phyloP scores from a whole-genome alignment of 768 basidiomycete species.

The Symmetrospora coprosmae region DNA sequence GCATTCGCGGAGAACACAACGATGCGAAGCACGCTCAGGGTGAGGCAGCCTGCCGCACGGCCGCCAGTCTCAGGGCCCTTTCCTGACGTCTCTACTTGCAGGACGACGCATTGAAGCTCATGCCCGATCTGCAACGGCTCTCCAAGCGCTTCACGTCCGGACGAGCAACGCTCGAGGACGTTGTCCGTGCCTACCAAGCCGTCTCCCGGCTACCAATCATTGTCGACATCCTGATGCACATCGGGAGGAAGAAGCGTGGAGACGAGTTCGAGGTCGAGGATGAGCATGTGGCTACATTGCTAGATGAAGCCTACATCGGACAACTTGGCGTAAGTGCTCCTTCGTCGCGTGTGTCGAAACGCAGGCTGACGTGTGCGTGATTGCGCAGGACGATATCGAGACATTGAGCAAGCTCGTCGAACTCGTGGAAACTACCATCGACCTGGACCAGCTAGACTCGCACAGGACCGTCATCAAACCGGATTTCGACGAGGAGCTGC shows the following conservation, averaged over 20 bases:
- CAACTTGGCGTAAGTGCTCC: conserved; percentile 46
- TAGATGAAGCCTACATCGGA: conserved; percentile 55
- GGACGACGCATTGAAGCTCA: conserved; percentile 73
- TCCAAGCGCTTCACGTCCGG: conserved; percentile 80
- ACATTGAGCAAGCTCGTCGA: conserved; percentile 38
- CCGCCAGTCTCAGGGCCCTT: neutral
- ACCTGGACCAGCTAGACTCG: conserved; percentile 59
- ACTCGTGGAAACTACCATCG: conserved; percentile 93
- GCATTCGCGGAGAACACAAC: conserved; percentile 66
- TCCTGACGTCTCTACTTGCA: conserved; percentile 33
- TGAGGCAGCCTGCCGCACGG: conserved; percentile 33
- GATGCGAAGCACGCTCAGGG: conserved; percentile 58
- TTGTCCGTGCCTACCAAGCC: conserved; percentile 89
- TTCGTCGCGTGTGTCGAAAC: neutral
- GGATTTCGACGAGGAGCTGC: conserved; percentile 66
- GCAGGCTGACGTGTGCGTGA: neutral
- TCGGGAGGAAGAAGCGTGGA: conserved; percentile 41
- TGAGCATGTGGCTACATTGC: conserved; percentile 37
- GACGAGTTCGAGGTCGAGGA: conserved; percentile 19
- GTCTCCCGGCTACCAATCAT: conserved; percentile 67
- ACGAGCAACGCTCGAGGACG: conserved; percentile 75
- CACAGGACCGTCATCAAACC: conserved; percentile 78
- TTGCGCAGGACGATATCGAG: conserved; percentile 1
- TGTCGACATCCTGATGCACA: conserved; percentile 48
- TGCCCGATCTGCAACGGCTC: conserved; percentile 87